Conservation (phyloP, 139 green algal genomes). For the Marvania coccoides region DNA sequence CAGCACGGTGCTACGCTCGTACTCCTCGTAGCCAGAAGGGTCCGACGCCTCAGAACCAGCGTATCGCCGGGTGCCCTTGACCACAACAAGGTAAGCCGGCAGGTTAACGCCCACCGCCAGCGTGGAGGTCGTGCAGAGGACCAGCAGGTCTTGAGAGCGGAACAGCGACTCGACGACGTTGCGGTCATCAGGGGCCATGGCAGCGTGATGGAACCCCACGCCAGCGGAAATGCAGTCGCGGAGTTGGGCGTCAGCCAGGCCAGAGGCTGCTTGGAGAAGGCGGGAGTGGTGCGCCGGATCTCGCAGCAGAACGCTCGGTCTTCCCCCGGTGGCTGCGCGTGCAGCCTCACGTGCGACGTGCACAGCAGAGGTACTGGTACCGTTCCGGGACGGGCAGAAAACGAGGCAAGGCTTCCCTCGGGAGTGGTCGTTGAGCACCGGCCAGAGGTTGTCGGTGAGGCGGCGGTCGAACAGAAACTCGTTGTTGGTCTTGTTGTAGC, state of each 20-base stretch:
- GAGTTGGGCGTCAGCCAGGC: slow-evolving; percentile 37
- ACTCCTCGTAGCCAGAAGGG: slow-evolving; percentile 72
- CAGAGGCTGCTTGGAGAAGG: slow-evolving; percentile 19
- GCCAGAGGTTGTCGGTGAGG: slow-evolving; percentile 64
- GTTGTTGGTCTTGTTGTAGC: slow-evolving; percentile 59
- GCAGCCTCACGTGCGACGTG: slow-evolving; percentile 36
- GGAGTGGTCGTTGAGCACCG: slow-evolving; percentile 64
- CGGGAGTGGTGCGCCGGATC: slow-evolving; percentile 28
- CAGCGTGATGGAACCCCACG: slow-evolving; percentile 80
- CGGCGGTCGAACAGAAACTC: slow-evolving; percentile 73
- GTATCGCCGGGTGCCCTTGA: slow-evolving; percentile 76
- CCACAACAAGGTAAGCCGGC: slow-evolving; percentile 85
- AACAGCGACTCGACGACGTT: slow-evolving; percentile 74
- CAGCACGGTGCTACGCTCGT: slow-evolving; percentile 66
- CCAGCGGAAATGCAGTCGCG: slow-evolving; percentile 30
- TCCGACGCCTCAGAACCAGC: slow-evolving; percentile 13
- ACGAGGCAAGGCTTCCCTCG: slow-evolving; percentile 71
- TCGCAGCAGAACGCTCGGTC: slow-evolving; percentile 28
- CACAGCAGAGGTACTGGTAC: slow-evolving; percentile 58
- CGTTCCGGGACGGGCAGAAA: slow-evolving; percentile 89
- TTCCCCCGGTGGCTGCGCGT: not conserved
- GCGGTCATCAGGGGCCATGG: slow-evolving; percentile 60
- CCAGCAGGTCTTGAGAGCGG: slow-evolving; percentile 40
- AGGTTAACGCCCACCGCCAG: slow-evolving; percentile 91
- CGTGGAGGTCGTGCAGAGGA: slow-evolving; percentile 84